Percentiles rank a stretch among this genome's conserved stretches.
Evolutionary conservation across 1,284 basidiomycete species (phyloP).

Genomic region (Cutaneotrichosporon spelunceum): DNA sequence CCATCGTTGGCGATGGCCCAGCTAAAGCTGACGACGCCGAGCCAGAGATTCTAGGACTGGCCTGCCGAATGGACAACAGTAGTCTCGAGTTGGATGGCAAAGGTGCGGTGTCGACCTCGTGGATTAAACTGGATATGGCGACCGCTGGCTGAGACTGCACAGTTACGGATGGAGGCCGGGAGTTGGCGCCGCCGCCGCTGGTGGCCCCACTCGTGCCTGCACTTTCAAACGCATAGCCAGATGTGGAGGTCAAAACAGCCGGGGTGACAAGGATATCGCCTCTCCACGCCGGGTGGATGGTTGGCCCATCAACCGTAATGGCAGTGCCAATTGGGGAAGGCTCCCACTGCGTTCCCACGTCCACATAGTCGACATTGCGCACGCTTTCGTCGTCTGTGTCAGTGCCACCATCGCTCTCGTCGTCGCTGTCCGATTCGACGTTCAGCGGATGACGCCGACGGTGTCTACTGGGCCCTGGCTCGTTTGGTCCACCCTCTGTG

Average conservation of each 20-base stretch:
- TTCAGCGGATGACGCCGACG: not conserved
- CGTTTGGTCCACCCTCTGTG: not conserved
- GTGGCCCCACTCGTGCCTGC: not conserved
- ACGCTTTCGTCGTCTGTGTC: slow-evolving; percentile 8
- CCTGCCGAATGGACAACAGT: not conserved
- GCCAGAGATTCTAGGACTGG: not conserved
- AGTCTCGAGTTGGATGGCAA: slow-evolving; percentile 1
- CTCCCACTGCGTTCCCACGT: slow-evolving; percentile 1
- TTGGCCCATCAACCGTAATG: not conserved
- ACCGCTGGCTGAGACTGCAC: slow-evolving; percentile 3
- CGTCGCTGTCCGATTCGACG: slow-evolving; percentile 6
- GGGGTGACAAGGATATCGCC: not conserved
- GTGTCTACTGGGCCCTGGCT: not conserved
- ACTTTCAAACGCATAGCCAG: not conserved
- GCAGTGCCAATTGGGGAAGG: not conserved
- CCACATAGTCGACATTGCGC: not conserved
- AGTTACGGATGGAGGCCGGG: not conserved
- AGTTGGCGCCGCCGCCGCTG: not conserved
- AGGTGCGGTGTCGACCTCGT: not conserved
- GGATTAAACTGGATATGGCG: slow-evolving; percentile 12
- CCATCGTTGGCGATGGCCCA: not conserved
- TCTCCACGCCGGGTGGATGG: not conserved
- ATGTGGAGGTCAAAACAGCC: not conserved
- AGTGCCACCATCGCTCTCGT: slow-evolving; percentile 12
- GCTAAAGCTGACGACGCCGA: not conserved